Conservation (phyloP, 148 eudicot genomes). For the Linanthus parryae region DNA sequence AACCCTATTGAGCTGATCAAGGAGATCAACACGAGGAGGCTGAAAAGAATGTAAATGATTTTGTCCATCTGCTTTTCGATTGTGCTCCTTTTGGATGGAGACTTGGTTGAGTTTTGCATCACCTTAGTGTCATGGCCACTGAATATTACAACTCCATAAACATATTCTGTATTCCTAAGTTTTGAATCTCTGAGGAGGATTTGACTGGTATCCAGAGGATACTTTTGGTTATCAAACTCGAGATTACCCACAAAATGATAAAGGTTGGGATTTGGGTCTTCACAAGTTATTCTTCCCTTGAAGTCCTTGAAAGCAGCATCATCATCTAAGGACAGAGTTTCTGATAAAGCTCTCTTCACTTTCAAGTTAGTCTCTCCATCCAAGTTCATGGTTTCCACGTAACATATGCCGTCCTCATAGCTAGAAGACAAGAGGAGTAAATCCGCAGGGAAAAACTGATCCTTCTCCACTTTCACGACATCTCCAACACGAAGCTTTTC, state of each 20-base stretch:
- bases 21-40: constrained; percentile 59
- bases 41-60: constrained; percentile 60
- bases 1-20: constrained; percentile 59
- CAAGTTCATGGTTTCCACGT: constrained; percentile 96
- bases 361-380: constrained; percentile 98
- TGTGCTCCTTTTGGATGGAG: constrained; percentile 68
- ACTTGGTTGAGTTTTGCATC: constrained; percentile 60
- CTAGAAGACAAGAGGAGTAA: constrained; percentile 82
- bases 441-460: constrained; percentile 91
- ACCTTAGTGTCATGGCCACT: constrained; percentile 76
- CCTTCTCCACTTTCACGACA: constrained; percentile 79
- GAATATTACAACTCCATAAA: constrained; percentile 58
- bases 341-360: constrained; percentile 79
- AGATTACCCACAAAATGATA: constrained; percentile 91
- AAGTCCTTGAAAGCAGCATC: constrained; percentile 62
- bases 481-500: constrained; percentile 81
- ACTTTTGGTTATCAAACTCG: constrained; percentile 65
- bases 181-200: constrained; percentile 66
- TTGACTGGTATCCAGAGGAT: constrained; percentile 62
- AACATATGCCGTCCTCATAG: constrained; percentile 93
- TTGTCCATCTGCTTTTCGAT: constrained; percentile 64
- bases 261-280: constrained; percentile 89
- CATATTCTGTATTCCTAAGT: constrained; percentile 55
- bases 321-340: constrained; percentile 55
- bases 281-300: constrained; percentile 59